Percentiles rank a stretch among this genome's conserved stretches.
phyloP scores from a whole-genome alignment of 495 filamentous ascomycete species.

The Hypoxylon rickii region DNA sequence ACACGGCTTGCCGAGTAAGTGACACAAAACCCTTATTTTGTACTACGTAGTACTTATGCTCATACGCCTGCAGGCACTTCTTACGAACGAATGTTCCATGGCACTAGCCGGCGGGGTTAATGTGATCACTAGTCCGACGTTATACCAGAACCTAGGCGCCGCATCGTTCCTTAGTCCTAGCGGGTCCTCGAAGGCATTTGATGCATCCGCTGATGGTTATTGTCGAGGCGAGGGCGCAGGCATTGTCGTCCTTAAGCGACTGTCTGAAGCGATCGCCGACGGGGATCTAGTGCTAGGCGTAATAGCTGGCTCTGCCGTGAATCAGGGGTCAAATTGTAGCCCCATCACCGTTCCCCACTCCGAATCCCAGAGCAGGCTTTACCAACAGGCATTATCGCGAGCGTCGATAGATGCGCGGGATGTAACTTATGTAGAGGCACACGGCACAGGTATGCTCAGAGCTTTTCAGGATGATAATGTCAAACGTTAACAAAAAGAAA shows the following conservation, averaged over 20 bases:
- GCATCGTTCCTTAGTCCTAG: slow-evolving; percentile 40
- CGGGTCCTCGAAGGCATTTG: slow-evolving; percentile 35
- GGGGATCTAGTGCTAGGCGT: slow-evolving; percentile 55
- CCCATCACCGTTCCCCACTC: slow-evolving; percentile 44
- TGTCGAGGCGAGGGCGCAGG: slow-evolving; percentile 53
- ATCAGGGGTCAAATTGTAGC: slow-evolving; percentile 43
- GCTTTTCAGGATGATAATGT: no score
- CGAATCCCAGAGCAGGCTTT: slow-evolving; percentile 35
- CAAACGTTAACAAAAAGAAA: no score
- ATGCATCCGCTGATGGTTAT: slow-evolving; percentile 34
- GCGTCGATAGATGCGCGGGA: slow-evolving; percentile 54
- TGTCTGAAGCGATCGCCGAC: slow-evolving; percentile 48
- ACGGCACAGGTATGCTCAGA: slow-evolving; percentile 79
- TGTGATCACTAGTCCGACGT: not conserved
- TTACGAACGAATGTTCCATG: not conserved
- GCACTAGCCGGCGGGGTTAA: not conserved
- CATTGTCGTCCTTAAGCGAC: slow-evolving; percentile 54
- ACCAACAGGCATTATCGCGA: slow-evolving; percentile 24
- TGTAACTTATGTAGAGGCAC: slow-evolving; percentile 73
- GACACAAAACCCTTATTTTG: no score
- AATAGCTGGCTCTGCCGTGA: slow-evolving; percentile 52
- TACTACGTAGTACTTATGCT: no score
- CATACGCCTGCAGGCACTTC: no score
- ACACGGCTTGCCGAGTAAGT: slow-evolving; percentile 47
- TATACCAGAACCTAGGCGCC: slow-evolving; percentile 5